These are phyloP conservation scores for Tulasnella sp. DNA, from an alignment of 768 basidiomycete genomes.

Conservation along the genomic window DNA sequence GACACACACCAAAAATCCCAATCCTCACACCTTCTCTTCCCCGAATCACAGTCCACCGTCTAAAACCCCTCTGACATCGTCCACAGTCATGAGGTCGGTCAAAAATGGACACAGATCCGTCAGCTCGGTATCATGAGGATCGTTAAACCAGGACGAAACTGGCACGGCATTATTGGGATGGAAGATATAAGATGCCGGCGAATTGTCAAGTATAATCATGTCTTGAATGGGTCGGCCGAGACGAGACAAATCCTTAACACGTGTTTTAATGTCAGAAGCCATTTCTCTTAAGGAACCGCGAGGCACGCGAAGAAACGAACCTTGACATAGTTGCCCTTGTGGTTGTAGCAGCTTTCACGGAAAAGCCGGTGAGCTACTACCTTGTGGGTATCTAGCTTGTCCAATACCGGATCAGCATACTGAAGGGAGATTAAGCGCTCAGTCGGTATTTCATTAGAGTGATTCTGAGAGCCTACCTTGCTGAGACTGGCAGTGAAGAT, in stretches of 20 bases:
- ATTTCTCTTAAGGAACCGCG: not conserved
- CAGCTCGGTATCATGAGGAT: slow-evolving; percentile 94
- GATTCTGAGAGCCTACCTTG: slow-evolving; percentile 48
- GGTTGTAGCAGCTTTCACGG: slow-evolving; percentile 97
- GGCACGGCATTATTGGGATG: slow-evolving; percentile 99
- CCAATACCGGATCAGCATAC: slow-evolving; percentile 98
- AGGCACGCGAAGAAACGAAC: slow-evolving; percentile 34
- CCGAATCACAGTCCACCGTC: slow-evolving; percentile 58
- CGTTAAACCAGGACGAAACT: slow-evolving; percentile 99
- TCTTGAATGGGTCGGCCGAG: slow-evolving; percentile 87
- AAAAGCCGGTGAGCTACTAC: slow-evolving; percentile 91
- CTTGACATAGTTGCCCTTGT: slow-evolving; percentile 99
- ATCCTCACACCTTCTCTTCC: not conserved
- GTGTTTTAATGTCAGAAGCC: not conserved
- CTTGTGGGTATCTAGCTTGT: slow-evolving; percentile 85
- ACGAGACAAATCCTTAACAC: slow-evolving; percentile 79
- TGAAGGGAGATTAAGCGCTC: slow-evolving; percentile 26
- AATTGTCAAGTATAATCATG: slow-evolving; percentile 97
- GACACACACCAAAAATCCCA: too few species aligned
- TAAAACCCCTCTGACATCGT: slow-evolving; percentile 83
- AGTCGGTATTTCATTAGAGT: not conserved
- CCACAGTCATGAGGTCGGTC: slow-evolving; percentile 67
- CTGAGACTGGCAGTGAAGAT: slow-evolving; percentile 96
- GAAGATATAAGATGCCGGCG: slow-evolving; percentile 97
- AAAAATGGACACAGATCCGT: slow-evolving; percentile 94